Evolutionary conservation across 805 yeast genomes (phyloP).

Genomic region (Suhomyces sp.): DNA sequence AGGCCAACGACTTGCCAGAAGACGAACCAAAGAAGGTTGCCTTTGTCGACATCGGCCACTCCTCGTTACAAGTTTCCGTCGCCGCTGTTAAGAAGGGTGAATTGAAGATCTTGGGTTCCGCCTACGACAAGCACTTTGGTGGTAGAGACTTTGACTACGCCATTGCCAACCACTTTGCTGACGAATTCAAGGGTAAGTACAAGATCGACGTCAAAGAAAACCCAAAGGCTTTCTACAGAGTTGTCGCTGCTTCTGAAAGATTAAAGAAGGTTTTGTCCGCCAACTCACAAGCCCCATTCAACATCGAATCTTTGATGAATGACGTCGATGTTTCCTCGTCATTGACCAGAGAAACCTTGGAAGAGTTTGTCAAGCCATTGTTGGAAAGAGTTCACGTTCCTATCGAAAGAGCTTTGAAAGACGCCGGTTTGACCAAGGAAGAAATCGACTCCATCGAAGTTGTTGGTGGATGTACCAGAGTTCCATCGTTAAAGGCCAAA

Average conservation of each 20-base stretch:
- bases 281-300: constrained; percentile 89
- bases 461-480: constrained; percentile 98
- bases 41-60: constrained; percentile 95
- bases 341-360: constrained; percentile 87
- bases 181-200: constrained; percentile 86
- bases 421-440: constrained; percentile 67
- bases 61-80: constrained; percentile 85
- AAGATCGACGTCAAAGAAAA: constrained; percentile 88
- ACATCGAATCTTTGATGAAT: constrained; percentile 94
- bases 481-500: constrained; percentile 85
- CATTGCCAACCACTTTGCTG: constrained; percentile 91
- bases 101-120: constrained; percentile 86
- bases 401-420: constrained; percentile 74
- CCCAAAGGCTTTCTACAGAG: constrained; percentile 94
- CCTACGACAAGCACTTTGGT: constrained; percentile 94
- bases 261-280: constrained; percentile 96
- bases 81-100: constrained; percentile 95
- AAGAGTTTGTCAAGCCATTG: constrained; percentile 81
- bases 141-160: constrained; percentile 96
- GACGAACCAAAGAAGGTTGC: constrained; percentile 88
- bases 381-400: constrained; percentile 75
- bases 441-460: constrained; percentile 91
- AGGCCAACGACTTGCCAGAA: constrained; percentile 88
- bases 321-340: constrained; percentile 93
- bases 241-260: constrained; percentile 85